Conservation (phyloP, 768 basidiomycete genomes). For the Leccinum olivaceopallidum region DNA sequence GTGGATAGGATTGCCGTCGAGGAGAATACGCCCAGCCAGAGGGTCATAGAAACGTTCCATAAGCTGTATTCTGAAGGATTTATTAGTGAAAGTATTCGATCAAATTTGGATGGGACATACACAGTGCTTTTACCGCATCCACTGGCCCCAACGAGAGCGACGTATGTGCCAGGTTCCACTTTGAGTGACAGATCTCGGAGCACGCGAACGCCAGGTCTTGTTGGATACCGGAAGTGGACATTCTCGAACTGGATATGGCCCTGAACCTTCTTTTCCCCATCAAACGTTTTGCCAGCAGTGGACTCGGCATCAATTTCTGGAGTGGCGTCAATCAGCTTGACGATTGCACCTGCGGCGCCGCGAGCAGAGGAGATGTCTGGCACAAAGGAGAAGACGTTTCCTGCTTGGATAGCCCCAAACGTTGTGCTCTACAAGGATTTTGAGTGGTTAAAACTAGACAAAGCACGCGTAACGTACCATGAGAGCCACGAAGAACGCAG, state of each 20-base stretch:
- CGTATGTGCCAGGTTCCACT: conserved; percentile 75
- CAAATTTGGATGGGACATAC: conserved; percentile 41
- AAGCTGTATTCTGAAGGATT: conserved; percentile 62
- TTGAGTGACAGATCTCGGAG: conserved; percentile 72
- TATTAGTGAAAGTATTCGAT: not conserved
- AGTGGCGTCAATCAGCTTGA: conserved; percentile 70
- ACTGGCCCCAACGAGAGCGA: conserved; percentile 80
- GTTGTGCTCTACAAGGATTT: conserved; percentile 44
- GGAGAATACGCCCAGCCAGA: conserved; percentile 64
- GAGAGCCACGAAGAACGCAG: conserved; percentile 78
- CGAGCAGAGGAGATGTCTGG: conserved; percentile 88
- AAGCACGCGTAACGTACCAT: too few relatives aligned
- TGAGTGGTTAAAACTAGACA: too few relatives aligned
- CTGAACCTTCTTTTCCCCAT: conserved; percentile 38
- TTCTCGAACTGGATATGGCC: conserved; percentile 78
- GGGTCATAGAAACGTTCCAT: conserved; percentile 88
- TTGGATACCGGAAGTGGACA: conserved; percentile 89
- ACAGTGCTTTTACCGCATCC: conserved; percentile 86
- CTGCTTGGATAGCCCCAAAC: conserved; percentile 85
- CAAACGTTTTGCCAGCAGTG: conserved; percentile 55
- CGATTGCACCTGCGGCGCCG: conserved; percentile 71
- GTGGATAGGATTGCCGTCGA: conserved; percentile 75
- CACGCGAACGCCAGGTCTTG: conserved; percentile 80
- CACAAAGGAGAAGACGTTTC: conserved; percentile 81
- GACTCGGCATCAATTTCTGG: conserved; percentile 85